phyloP scores from a whole-genome alignment of 179 eudicot species.

The Silene noctiflora region DNA sequence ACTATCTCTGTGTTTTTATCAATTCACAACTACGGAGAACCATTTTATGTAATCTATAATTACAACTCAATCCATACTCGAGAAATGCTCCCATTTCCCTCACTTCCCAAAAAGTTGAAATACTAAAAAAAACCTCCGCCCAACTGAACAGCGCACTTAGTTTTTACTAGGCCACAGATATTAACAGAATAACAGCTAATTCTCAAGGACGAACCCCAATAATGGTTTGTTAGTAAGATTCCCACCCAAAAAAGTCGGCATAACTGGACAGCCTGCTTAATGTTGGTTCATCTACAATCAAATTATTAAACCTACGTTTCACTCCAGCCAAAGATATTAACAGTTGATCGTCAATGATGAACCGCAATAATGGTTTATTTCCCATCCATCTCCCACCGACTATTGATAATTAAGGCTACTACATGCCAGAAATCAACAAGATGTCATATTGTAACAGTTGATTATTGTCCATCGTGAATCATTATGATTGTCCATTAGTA shows the following conservation, averaged over 20 bases:
- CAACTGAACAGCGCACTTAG: no score
- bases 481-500: not conserved
- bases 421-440: not conserved
- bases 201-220: no score
- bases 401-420: not conserved
- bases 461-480: not conserved
- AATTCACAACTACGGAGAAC: not conserved
- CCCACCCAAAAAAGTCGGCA: no score
- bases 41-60: not conserved
- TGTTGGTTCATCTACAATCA: no score
- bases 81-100: not conserved
- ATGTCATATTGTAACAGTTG: not conserved
- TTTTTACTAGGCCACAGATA: not conserved
- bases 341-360: no score
- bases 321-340: no score
- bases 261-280: no score
- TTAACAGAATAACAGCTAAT: not conserved
- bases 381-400: no score
- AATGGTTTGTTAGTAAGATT: no score
- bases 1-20: slow-evolving; percentile 13
- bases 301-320: no score
- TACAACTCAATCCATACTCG: not conserved
- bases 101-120: not conserved
- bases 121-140: not conserved
- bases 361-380: no score